Evolutionary conservation across 2,329 filamentous ascomycete genomes (phyloP).

Genomic region (Penicillium brasilianum): DNA sequence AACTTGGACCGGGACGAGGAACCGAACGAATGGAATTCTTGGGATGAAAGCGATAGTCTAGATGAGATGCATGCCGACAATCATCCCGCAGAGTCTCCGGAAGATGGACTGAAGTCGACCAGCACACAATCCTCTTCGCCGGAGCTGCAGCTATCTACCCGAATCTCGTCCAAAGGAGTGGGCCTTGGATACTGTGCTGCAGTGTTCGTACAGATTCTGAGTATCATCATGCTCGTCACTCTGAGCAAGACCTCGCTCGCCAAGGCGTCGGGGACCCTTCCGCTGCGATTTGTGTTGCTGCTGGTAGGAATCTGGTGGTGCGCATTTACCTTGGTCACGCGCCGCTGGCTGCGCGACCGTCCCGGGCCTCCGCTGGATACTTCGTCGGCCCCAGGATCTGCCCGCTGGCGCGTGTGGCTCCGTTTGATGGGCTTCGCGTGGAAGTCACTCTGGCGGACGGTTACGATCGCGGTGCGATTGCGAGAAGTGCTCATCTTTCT

Average conservation of each 20-base stretch:
- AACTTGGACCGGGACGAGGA: slow-evolving; percentile 27
- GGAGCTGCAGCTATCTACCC: slow-evolving; percentile 80
- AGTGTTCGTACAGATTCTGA: slow-evolving; percentile 78
- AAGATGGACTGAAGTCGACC: slow-evolving; percentile 18
- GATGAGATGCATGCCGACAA: slow-evolving; percentile 16
- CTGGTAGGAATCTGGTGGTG: slow-evolving; percentile 88
- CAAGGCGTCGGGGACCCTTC: slow-evolving; percentile 74
- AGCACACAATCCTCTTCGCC: slow-evolving; percentile 48
- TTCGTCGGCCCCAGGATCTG: slow-evolving; percentile 15
- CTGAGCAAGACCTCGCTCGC: slow-evolving; percentile 41
- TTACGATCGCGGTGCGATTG: slow-evolving; percentile 71
- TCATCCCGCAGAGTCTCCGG: neutral
- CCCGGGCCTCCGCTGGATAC: slow-evolving; percentile 72
- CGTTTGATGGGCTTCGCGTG: slow-evolving; percentile 79
- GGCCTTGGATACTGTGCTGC: slow-evolving; percentile 87
- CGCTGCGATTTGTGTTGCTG: slow-evolving; percentile 80
- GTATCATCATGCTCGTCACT: slow-evolving; percentile 73
- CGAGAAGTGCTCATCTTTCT: slow-evolving; percentile 82
- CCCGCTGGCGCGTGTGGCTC: slow-evolving; percentile 57
- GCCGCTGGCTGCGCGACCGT: slow-evolving; percentile 78
- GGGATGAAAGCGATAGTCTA: slow-evolving; percentile 31
- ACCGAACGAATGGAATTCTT: slow-evolving; percentile 24
- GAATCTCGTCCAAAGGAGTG: slow-evolving; percentile 85
- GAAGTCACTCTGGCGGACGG: slow-evolving; percentile 77
- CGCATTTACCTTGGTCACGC: slow-evolving; percentile 79